Evolutionary conservation across 768 basidiomycete species (phyloP).

Genomic region (Mycena capillaripes): DNA sequence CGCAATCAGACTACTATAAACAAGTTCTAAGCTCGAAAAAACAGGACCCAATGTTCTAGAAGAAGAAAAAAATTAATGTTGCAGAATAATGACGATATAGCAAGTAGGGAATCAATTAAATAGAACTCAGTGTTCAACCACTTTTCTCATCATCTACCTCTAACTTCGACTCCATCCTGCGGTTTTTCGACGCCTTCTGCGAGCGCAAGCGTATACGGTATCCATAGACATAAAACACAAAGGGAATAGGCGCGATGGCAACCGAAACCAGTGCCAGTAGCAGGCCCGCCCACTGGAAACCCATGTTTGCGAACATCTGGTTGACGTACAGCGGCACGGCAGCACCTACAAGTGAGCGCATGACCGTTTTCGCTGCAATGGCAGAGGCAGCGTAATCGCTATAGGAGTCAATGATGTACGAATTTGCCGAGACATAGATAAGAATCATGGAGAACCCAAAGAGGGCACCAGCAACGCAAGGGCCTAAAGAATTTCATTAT

Average conservation of each 20-base stretch:
- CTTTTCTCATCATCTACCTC: no score
- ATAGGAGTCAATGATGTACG: slow-evolving; percentile 61
- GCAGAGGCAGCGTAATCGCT: slow-evolving; percentile 59
- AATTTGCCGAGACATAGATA: slow-evolving; percentile 59
- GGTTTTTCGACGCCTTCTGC: slow-evolving; percentile 29
- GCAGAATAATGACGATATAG: no score
- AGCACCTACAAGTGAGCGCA: slow-evolving; percentile 53
- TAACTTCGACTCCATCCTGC: slow-evolving; percentile 6
- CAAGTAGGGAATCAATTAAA: no score
- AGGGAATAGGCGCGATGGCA: slow-evolving; percentile 55
- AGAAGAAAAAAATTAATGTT: no score
- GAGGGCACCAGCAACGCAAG: slow-evolving; percentile 52
- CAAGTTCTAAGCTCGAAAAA: no score
- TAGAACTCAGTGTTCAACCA: no score
- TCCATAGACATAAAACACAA: slow-evolving; percentile 58
- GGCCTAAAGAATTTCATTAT: slow-evolving; percentile 34
- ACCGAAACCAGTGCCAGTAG: slow-evolving; percentile 51
- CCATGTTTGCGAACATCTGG: slow-evolving; percentile 59
- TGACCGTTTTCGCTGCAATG: slow-evolving; percentile 59
- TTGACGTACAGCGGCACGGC: slow-evolving; percentile 55
- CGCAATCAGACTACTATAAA: no score
- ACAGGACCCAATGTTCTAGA: no score
- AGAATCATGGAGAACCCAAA: slow-evolving; percentile 60
- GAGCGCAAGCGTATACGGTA: slow-evolving; percentile 51
- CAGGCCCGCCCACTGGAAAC: slow-evolving; percentile 56